These are phyloP conservation scores for Melocanna baccifera DNA, from an alignment of 176 grass and related monocot genomes.

Conservation along the genomic window DNA sequence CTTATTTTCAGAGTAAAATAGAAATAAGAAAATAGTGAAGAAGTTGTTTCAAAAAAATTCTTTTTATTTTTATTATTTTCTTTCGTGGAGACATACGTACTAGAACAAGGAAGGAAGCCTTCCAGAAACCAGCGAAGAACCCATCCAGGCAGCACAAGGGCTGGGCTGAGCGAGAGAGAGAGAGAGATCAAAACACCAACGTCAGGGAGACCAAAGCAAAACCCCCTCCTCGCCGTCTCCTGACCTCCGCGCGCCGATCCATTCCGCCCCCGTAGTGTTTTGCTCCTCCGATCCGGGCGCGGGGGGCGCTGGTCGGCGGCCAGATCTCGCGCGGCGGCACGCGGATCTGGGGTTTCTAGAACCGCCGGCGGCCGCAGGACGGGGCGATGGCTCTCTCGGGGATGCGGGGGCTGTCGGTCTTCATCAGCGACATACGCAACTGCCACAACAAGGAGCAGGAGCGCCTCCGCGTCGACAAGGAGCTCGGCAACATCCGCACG, in stretches of 20 bases:
- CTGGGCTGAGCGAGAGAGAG: neutral
- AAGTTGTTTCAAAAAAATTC: no score
- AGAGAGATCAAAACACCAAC: constrained; percentile 15
- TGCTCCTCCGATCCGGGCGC: neutral
- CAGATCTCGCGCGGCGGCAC: constrained; percentile 55
- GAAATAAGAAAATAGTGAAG: no score
- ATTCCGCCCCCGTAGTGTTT: neutral
- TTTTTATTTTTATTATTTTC: no score
- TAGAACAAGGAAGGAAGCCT: constrained; percentile 12
- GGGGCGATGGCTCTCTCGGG: constrained; percentile 86
- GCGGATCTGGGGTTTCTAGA: constrained; percentile 57
- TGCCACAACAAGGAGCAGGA: constrained; percentile 99
- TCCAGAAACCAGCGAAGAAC: constrained; percentile 43
- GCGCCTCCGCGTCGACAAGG: constrained; percentile 95
- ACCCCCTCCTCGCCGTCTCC: neutral
- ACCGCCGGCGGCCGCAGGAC: constrained; percentile 13
- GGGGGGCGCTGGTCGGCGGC: neutral
- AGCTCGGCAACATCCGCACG: constrained; percentile 94
- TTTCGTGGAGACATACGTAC: neutral
- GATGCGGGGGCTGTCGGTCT: constrained; percentile 95
- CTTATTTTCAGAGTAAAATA: no score
- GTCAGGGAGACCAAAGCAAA: constrained; percentile 8
- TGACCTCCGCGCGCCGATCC: neutral
- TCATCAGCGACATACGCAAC: constrained; percentile 98
- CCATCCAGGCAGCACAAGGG: constrained; percentile 10